These are phyloP conservation scores for Magnusiomyces fungicola DNA, from an alignment of 1,139 yeast genomes.

Conservation along the genomic window DNA sequence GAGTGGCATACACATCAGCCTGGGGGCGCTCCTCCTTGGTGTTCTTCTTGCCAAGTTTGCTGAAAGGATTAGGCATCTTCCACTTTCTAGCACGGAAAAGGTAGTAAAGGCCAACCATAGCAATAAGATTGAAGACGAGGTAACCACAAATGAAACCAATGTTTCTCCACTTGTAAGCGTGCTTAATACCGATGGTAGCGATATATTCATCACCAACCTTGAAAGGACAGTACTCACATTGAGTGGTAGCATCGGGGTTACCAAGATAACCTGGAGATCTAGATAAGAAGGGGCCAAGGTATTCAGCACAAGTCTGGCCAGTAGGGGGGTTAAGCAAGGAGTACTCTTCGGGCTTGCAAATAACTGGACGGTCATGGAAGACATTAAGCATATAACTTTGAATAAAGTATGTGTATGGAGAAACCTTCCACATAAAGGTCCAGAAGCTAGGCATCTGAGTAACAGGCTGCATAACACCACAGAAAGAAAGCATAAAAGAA, in stretches of 20 bases:
- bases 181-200: slow-evolving; percentile 35
- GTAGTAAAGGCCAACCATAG: slow-evolving; percentile 40
- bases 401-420: slow-evolving; percentile 51
- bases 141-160: slow-evolving; percentile 54
- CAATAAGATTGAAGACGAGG: slow-evolving; percentile 46
- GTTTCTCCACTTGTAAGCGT: slow-evolving; percentile 54
- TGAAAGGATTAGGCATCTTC: background rate
- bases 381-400: slow-evolving; percentile 40
- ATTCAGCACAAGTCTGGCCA: slow-evolving; percentile 42
- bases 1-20: background rate
- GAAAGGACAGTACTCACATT: slow-evolving; percentile 44
- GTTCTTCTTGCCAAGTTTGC: background rate
- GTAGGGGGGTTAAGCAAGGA: slow-evolving; percentile 43
- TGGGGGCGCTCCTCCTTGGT: background rate
- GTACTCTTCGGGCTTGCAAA: slow-evolving; percentile 42
- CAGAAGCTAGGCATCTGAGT: slow-evolving; percentile 49
- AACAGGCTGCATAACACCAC: slow-evolving; percentile 50
- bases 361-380: slow-evolving; percentile 38
- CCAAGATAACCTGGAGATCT: slow-evolving; percentile 39
- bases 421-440: slow-evolving; percentile 49
- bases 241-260: slow-evolving; percentile 36
- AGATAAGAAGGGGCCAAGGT: slow-evolving; percentile 35
- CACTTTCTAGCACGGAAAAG: slow-evolving; percentile 18
- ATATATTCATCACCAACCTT: slow-evolving; percentile 40
- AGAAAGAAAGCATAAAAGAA: slow-evolving; percentile 45